phyloP scores from a whole-genome alignment of 805 yeast genomes.

The Tetrapisispora fleetii region DNA sequence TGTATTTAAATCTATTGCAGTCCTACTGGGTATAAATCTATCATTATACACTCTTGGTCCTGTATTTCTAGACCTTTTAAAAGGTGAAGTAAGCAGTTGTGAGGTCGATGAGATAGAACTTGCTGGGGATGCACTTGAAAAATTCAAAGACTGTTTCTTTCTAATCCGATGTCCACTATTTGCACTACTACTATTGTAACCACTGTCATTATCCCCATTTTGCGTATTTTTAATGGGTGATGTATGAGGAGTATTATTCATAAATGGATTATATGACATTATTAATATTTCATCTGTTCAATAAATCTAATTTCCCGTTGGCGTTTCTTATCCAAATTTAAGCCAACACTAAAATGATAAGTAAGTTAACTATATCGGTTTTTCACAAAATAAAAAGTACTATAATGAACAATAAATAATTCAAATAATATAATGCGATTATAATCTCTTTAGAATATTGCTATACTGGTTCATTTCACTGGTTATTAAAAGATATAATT shows the following conservation, averaged over 20 bases:
- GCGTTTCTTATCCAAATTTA: background rate
- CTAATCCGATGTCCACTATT: constrained; percentile 2
- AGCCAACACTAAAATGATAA: too few species aligned
- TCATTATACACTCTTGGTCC: constrained; percentile 51
- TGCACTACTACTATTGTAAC: constrained; percentile 7
- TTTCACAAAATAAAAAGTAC: too few species aligned
- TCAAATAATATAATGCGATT: too few species aligned
- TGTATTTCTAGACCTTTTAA: constrained; percentile 25
- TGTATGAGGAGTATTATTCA: constrained; percentile 27
- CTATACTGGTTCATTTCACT: too few species aligned
- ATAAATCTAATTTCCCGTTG: background rate
- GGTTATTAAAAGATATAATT: too few species aligned
- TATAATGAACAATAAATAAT: too few species aligned
- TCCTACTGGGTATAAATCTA: constrained; percentile 78
- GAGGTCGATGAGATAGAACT: constrained; percentile 17
- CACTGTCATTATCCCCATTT: constrained; percentile 5
- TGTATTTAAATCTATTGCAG: constrained; percentile 80
- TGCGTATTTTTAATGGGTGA: constrained; percentile 21
- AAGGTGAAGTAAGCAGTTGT: constrained; percentile 20
- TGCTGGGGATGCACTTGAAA: constrained; percentile 4
- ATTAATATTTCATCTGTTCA: background rate
- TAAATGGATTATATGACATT: constrained; percentile 20
- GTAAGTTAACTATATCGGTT: too few species aligned
- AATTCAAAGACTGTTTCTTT: constrained; percentile 11
- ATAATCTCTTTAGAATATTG: too few species aligned